Evolutionary conservation across 2,329 filamentous ascomycete species (phyloP), one percentile per base, ranked within the genome.

Genomic region (Coniochaeta sp.): DNA sequence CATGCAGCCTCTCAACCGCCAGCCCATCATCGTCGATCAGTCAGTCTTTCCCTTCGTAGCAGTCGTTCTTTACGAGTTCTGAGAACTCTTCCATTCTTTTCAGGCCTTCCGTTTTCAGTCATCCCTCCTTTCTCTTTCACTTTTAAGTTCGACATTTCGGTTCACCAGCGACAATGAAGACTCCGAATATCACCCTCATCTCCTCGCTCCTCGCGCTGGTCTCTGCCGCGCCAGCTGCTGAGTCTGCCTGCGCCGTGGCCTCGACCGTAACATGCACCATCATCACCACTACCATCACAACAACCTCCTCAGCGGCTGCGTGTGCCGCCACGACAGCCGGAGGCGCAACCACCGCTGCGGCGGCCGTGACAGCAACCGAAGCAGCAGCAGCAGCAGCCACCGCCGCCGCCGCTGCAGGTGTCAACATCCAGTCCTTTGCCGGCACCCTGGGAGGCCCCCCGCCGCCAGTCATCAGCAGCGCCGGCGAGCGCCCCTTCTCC

Each of bases 361-460:
- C 54, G 5, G 19, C 30, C 14, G n/a, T 28, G 4, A 52, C 47
- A 16, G 30, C 26, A 19, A 8, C 54, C 22, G 30, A 36, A 22
- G 54, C 28, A 14, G 17, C 30, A 22, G 54, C 28, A 14, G 17
- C 30, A 22, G 17, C 30, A 19, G 17, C n/a, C 32, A 55, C 19
- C 19, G 10, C 32, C 7, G 19, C 54, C 32, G 28, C 54, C 54
- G 54, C 54, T n/a, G 54, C 54, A 12, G 54, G 34, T 9, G 54
- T 55, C 8, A 58, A 58, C 57, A 26, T 50, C 57, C 57, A 58
- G n/a, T n/a, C 26, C 42, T 58, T 58, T 42, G 52, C 57, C 57
- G 57, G 57, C 42, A 34, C 57, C 17, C 57, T 58, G 9, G 57
- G 57, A 28, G 57, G 57, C 3, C 28, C 57, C 19, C 38, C 57